Percentiles rank a stretch among this genome's conserved stretches.
Evolutionary conservation across 139 green algal species (phyloP).

Genomic region (Coelastrella sp.): DNA sequence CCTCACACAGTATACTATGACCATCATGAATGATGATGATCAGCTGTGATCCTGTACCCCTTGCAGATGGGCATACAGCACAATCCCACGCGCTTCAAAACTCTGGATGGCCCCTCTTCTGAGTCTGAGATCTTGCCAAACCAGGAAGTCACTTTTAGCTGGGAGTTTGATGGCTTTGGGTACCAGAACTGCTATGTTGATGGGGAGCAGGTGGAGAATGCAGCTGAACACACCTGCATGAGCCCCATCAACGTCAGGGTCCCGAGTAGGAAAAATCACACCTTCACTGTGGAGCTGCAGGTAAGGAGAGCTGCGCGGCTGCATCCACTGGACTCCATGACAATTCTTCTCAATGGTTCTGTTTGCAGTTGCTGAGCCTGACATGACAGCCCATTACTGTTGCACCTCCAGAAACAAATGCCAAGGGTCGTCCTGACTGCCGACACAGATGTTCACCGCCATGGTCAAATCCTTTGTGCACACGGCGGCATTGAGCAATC

Average conservation of each 20-base stretch:
- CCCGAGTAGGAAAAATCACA: conserved; percentile 38
- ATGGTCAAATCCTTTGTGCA: not conserved
- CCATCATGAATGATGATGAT: not conserved
- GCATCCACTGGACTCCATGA: not conserved
- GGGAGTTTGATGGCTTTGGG: conserved; percentile 50
- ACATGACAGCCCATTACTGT: not conserved
- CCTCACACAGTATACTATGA: too few species aligned
- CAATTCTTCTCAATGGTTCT: not conserved
- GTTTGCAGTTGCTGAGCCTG: not conserved
- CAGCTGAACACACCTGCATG: conserved; percentile 11
- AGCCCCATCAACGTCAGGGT: conserved; percentile 16
- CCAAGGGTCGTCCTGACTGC: not conserved
- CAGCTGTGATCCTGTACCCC: not conserved
- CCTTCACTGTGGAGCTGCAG: conserved; percentile 15
- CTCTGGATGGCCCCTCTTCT: not conserved
- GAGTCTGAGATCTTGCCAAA: not conserved
- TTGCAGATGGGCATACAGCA: conserved; percentile 38
- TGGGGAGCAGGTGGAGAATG: conserved; percentile 6
- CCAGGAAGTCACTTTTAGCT: conserved; percentile 26
- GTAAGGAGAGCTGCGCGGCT: not conserved
- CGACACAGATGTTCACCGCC: not conserved
- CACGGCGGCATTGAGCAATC: too few species aligned
- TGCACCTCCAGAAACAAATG: too few species aligned
- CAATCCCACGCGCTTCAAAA: not conserved
- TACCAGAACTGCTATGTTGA: conserved; percentile 33